Evolutionary conservation across 2,329 filamentous ascomycete genomes (phyloP).

Genomic region (Fusarium sp.): DNA sequence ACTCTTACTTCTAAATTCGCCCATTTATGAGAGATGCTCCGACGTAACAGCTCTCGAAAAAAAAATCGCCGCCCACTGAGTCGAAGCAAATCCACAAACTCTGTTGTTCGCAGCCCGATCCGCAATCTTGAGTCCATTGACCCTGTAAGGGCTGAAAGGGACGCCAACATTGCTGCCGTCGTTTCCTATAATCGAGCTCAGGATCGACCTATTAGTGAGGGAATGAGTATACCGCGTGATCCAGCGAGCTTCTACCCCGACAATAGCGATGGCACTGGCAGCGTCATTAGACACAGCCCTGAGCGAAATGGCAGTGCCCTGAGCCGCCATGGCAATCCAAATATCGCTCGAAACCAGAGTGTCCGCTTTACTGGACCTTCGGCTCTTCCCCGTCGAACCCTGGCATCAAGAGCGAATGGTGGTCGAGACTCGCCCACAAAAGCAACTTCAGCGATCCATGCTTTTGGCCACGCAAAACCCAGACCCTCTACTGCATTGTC

Average conservation of each 20-base stretch:
- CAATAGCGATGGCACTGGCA: slow-evolving; percentile 42
- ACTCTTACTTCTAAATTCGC: neutral
- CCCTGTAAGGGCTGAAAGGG: slow-evolving; percentile 64
- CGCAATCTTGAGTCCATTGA: slow-evolving; percentile 62
- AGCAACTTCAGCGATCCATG: slow-evolving; percentile 13
- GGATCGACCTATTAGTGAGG: slow-evolving; percentile 51
- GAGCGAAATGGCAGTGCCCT: slow-evolving; percentile 30
- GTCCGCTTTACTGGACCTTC: slow-evolving; percentile 65
- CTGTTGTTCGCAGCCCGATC: slow-evolving; percentile 57
- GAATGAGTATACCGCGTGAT: slow-evolving; percentile 42
- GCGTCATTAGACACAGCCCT: slow-evolving; percentile 26
- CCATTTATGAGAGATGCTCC: slow-evolving; percentile 59
- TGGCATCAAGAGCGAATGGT: slow-evolving; percentile 51
- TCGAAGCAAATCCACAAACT: slow-evolving; percentile 68
- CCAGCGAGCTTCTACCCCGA: slow-evolving; percentile 37
- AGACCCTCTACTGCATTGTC: slow-evolving; percentile 38
- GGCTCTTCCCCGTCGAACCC: slow-evolving; percentile 47
- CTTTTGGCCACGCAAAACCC: slow-evolving; percentile 26
- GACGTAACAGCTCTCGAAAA: slow-evolving; percentile 62
- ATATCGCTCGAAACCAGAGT: slow-evolving; percentile 63
- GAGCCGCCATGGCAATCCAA: slow-evolving; percentile 39
- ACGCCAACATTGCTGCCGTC: slow-evolving; percentile 73
- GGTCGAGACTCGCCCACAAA: slow-evolving; percentile 40
- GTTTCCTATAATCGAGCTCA: slow-evolving; percentile 71
- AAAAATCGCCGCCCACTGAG: slow-evolving; percentile 59